Evolutionary conservation across 2,329 filamentous ascomycete species (phyloP).

Genomic region (Rosellinia necatrix): DNA sequence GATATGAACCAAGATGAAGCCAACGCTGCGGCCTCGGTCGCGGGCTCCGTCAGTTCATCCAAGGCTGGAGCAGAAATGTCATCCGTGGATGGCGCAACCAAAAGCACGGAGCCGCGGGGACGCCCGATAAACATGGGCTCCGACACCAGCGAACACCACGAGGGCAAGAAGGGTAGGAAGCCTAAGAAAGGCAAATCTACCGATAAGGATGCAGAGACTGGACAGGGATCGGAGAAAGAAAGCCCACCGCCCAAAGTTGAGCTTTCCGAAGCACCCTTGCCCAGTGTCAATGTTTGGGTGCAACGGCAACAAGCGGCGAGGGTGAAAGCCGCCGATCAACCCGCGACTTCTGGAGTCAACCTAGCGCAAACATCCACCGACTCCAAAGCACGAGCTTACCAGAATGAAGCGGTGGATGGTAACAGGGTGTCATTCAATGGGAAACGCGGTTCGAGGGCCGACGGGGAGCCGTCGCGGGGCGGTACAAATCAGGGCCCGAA

Average conservation of each 20-base stretch:
- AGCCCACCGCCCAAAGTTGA: constrained; percentile 65
- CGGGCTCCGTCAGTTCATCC: constrained; percentile 25
- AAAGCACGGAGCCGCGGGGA: constrained; percentile 53
- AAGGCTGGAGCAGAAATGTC: constrained; percentile 29
- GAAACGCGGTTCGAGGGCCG: constrained; percentile 49
- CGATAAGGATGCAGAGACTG: constrained; percentile 59
- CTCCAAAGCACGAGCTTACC: constrained; percentile 26
- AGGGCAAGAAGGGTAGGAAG: constrained; percentile 65
- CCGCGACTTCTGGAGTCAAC: neutral
- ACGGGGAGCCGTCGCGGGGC: constrained; percentile 46
- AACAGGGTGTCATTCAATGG: constrained; percentile 43
- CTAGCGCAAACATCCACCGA: constrained; percentile 23
- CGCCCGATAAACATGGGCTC: constrained; percentile 65
- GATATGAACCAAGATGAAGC: constrained; percentile 31
- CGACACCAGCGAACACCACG: constrained; percentile 70
- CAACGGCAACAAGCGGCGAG: constrained; percentile 70
- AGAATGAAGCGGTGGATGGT: constrained; percentile 35
- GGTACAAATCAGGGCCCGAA: constrained; percentile 47
- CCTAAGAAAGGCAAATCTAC: constrained; percentile 64
- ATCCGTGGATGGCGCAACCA: constrained; percentile 32
- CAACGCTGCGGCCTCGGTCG: constrained; percentile 17
- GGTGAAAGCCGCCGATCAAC: constrained; percentile 43
- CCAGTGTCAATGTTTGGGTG: constrained; percentile 86
- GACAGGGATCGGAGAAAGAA: constrained; percentile 58
- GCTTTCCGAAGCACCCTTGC: constrained; percentile 80